Base-by-base conservation (phyloP, 495 filamentous ascomycete genomes). In the Apodospora peruviana region DNA sequence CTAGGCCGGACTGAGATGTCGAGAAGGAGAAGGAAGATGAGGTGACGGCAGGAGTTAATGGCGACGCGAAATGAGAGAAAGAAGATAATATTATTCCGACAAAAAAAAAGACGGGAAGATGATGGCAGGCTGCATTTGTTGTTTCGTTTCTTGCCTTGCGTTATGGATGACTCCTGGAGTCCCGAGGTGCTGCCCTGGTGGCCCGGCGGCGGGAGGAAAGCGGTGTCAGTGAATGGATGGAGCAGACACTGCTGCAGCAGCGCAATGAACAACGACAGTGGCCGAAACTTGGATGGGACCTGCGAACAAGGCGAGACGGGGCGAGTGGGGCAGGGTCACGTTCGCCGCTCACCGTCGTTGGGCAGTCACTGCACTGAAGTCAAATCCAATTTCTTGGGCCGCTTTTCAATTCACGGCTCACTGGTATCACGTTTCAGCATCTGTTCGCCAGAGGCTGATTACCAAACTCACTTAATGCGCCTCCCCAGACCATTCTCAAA, bases 301-400 rank as follows among this genome's bases (percentile, higher is more conserved):
- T n/a, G n/a, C n/a, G 41, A 19, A 36, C 44, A 38, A 23, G 44
- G 35, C 46, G 37, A 41, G 35, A 48, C 37, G 23, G 46, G 36
- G 46, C 42, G 36, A 38, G 36, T 45, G 23, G 24, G 8, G 42
- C 10, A 24, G 25, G 36, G 16, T 17, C 9, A 9, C 16, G 36
- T 5, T 38, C 36, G 10, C 36, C 16, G 16, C 7, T 38, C 36
- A 38, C 36, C 7, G 9, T 18, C 36, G 36, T 32, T 32, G 27
- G 27, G 27, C 27, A 7, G n/a, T n/a, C n/a, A n/a, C n/a, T n/a
- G n/a, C n/a, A n/a, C n/a, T n/a, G 27, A 32, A 32, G 27, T 12
- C 27, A 32, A n/a, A n/a, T n/a, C n/a, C n/a, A n/a, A n/a, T n/a
- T n/a, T n/a, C n/a, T n/a, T n/a, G n/a, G n/a, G n/a, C n/a, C n/a